Conservation (phyloP, 2,329 filamentous ascomycete species). For the Venturiaceae sp. region DNA sequence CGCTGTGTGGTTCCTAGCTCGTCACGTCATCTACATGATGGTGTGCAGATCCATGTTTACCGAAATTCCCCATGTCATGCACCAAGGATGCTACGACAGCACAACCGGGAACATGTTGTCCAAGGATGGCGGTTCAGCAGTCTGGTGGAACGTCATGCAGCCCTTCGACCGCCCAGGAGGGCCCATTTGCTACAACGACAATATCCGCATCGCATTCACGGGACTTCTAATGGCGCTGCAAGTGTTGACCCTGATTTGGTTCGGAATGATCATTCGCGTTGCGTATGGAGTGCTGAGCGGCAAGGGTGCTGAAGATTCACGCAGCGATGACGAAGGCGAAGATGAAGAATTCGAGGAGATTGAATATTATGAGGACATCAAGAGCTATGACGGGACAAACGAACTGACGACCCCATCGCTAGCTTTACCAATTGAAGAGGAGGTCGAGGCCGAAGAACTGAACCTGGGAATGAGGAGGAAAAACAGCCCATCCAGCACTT, state of each 20-base stretch:
- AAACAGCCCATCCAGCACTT: not conserved
- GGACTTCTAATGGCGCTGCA: conserved; percentile 69
- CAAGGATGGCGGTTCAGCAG: conserved; percentile 29
- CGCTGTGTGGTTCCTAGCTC: conserved; percentile 69
- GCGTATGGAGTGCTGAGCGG: conserved; percentile 72
- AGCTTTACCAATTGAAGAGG: conserved; percentile 51
- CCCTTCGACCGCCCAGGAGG: conserved; percentile 65
- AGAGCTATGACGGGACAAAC: conserved; percentile 15
- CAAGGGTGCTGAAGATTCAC: conserved; percentile 68
- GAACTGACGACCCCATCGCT: conserved; percentile 6
- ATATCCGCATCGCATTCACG: conserved; percentile 69
- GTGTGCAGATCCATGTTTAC: conserved; percentile 76
- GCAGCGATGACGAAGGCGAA: conserved; percentile 77
- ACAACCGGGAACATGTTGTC: conserved; percentile 45
- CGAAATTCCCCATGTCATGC: conserved; percentile 50
- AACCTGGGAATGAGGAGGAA: conserved; percentile 43
- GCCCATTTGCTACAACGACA: conserved; percentile 68
- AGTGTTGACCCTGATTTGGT: conserved; percentile 75
- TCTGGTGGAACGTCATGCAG: conserved; percentile 54
- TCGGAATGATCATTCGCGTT: conserved; percentile 76
- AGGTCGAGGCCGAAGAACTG: conserved; percentile 62
- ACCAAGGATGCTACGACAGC: conserved; percentile 59
- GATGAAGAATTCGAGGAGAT: conserved; percentile 30
- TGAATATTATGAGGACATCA: conserved; percentile 17
- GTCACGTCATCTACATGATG: conserved; percentile 70